Evolutionary conservation across 2,329 filamentous ascomycete genomes (phyloP).

Genomic region (Penicillium paneum): DNA sequence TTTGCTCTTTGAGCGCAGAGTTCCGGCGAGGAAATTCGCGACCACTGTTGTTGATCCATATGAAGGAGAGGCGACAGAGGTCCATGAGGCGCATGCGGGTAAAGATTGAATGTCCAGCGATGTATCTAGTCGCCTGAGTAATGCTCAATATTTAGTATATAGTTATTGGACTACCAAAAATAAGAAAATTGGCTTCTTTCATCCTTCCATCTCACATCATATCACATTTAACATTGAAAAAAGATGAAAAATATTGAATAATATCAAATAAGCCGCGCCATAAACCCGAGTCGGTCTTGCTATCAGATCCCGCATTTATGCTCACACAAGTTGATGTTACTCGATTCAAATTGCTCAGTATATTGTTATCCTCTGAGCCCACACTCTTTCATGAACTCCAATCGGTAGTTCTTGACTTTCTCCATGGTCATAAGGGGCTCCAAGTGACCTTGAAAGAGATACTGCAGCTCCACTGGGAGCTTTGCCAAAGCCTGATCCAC

Average conservation of each 20-base stretch:
- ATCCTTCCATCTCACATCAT: neutral
- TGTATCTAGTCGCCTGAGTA: neutral
- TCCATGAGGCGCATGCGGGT: neutral
- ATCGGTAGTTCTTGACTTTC: constrained; percentile 37
- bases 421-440: constrained; percentile 31
- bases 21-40: constrained; percentile 41
- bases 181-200: neutral
- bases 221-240: neutral
- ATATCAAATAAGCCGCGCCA: too few relatives aligned
- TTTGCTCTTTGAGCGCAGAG: constrained; percentile 38
- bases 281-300: neutral
- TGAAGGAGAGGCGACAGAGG: constrained; percentile 1
- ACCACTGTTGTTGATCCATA: constrained; percentile 34
- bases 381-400: constrained; percentile 22
- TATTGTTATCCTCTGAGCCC: neutral
- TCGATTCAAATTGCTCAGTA: constrained; percentile 6
- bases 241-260: too few relatives aligned
- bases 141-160: too few relatives aligned
- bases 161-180: too few relatives aligned
- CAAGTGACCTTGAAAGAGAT: constrained; percentile 25
- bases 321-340: constrained; percentile 12
- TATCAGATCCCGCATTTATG: neutral
- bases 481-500: neutral
- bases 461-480: constrained; percentile 19
- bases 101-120: neutral